phyloP scores from a whole-genome alignment of 1,139 yeast species.

The Taphrina deformans region DNA sequence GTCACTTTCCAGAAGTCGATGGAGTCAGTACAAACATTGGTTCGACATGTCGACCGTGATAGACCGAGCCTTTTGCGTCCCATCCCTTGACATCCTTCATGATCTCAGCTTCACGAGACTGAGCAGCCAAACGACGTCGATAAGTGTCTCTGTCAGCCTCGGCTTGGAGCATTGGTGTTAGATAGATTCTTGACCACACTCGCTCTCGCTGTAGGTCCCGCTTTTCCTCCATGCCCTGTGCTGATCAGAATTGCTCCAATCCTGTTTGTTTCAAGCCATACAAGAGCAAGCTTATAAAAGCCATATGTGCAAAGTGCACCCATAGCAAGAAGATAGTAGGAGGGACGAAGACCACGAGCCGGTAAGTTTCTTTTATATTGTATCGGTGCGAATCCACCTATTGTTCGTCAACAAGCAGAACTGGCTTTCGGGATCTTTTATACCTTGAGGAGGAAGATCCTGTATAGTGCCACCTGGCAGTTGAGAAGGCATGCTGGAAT shows the following conservation, averaged over 20 bases:
- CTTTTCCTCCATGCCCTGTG: slow-evolving; percentile 41
- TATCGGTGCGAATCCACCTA: slow-evolving; percentile 25
- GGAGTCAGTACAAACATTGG: slow-evolving; percentile 27
- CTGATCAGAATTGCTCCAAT: background rate
- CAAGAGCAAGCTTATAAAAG: slow-evolving; percentile 62
- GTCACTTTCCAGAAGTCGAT: slow-evolving; percentile 5
- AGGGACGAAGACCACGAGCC: slow-evolving; percentile 78
- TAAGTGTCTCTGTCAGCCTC: slow-evolving; percentile 79
- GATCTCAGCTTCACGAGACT: slow-evolving; percentile 66
- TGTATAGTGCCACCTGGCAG: slow-evolving; percentile 48
- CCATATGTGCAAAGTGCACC: slow-evolving; percentile 61
- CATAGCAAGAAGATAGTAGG: slow-evolving; percentile 52
- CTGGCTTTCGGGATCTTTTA: background rate
- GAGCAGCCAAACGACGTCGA: slow-evolving; percentile 67
- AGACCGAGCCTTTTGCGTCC: slow-evolving; percentile 55
- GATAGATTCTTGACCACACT: slow-evolving; percentile 71
- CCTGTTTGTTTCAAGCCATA: slow-evolving; percentile 21
- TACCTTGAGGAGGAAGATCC: slow-evolving; percentile 81
- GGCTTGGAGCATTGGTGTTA: slow-evolving; percentile 74
- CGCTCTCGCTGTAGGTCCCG: slow-evolving; percentile 70
- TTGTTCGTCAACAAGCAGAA: slow-evolving; percentile 6
- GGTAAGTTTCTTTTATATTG: slow-evolving; percentile 64
- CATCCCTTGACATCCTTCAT: slow-evolving; percentile 62
- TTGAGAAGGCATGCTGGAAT: slow-evolving; percentile 19
- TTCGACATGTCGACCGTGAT: slow-evolving; percentile 42